Conservation (phyloP, 495 filamentous ascomycete species). For the Hypoxylon crocopeplum region DNA sequence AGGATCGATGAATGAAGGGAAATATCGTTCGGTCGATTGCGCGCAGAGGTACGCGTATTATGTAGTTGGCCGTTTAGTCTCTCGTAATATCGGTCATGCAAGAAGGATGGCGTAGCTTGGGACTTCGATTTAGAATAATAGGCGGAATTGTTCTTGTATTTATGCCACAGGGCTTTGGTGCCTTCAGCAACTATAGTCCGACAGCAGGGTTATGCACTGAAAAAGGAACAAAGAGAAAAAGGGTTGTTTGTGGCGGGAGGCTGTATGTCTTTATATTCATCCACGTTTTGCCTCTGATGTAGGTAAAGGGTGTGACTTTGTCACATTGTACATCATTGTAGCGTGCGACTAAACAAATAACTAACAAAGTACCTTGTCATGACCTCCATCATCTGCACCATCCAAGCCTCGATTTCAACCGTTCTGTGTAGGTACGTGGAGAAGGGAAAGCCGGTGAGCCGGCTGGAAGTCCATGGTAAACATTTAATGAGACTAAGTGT, state of each 20-base stretch:
- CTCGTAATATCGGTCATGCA: too few species aligned
- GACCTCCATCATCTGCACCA: constrained; percentile 5
- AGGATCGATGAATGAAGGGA: neutral
- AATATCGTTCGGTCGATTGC: constrained; percentile 6
- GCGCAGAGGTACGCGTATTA: constrained; percentile 3
- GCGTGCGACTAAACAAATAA: constrained; percentile 2
- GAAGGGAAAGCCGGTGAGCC: constrained; percentile 22
- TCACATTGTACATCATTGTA: constrained; percentile 19
- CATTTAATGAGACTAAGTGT: constrained; percentile 24
- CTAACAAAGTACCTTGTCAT: constrained; percentile 26
- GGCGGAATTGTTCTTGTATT: neutral
- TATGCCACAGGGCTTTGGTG: constrained; percentile 4
- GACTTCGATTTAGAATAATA: too few species aligned
- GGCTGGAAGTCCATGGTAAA: constrained; percentile 9
- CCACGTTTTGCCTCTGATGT: constrained; percentile 6
- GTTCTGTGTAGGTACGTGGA: constrained; percentile 5
- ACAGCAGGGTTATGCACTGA: neutral
- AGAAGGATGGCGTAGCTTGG: neutral
- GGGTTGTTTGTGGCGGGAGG: constrained; percentile 1
- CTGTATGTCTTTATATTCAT: constrained; percentile 25
- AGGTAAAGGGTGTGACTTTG: constrained; percentile 19
- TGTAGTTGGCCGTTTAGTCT: neutral
- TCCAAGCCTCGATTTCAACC: neutral
- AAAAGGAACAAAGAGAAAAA: constrained; percentile 22
- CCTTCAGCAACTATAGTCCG: neutral